phyloP scores from a whole-genome alignment of 73 alveolate species.

The Durusdinium trenchii region DNA sequence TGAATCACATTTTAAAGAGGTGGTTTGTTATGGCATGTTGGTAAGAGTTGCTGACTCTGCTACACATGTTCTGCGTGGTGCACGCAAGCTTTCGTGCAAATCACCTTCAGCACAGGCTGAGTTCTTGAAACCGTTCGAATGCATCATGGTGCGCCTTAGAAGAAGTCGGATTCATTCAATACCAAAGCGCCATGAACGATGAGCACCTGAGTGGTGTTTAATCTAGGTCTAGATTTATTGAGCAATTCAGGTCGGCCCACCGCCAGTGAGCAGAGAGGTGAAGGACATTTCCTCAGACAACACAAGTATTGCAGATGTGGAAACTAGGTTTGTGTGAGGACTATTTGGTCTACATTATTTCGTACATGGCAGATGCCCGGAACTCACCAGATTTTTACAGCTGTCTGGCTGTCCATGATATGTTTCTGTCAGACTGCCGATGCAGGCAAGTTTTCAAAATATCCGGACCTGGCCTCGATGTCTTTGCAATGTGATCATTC shows the following conservation, averaged over 20 bases:
- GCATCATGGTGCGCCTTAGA: conserved; percentile 97
- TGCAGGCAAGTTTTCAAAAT: conserved; percentile 62
- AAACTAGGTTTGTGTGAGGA: conserved; percentile 64
- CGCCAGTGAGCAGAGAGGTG: conserved; percentile 96
- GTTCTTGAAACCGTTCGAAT: conserved; percentile 97
- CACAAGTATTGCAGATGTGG: not conserved
- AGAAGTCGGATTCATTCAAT: no score
- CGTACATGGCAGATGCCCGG: conserved; percentile 95
- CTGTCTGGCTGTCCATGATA: not conserved
- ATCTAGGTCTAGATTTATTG: no score
- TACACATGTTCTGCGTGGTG: no score
- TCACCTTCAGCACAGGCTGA: conserved; percentile 79
- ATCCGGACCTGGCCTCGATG: conserved; percentile 47
- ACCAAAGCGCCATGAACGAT: no score
- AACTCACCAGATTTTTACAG: not conserved
- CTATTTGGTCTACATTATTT: conserved; percentile 96
- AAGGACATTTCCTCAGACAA: not conserved
- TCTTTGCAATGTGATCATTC: not conserved
- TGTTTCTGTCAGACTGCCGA: not conserved
- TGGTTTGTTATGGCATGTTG: no score
- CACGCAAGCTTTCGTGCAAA: not conserved
- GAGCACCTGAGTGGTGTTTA: no score
- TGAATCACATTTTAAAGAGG: no score
- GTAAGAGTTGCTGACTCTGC: no score
- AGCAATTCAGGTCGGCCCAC: conserved; percentile 59